Evolutionary conservation across 1,284 basidiomycete genomes (phyloP), one percentile per base, ranked within the genome.

Genomic region (Veloboletus limbatus): DNA sequence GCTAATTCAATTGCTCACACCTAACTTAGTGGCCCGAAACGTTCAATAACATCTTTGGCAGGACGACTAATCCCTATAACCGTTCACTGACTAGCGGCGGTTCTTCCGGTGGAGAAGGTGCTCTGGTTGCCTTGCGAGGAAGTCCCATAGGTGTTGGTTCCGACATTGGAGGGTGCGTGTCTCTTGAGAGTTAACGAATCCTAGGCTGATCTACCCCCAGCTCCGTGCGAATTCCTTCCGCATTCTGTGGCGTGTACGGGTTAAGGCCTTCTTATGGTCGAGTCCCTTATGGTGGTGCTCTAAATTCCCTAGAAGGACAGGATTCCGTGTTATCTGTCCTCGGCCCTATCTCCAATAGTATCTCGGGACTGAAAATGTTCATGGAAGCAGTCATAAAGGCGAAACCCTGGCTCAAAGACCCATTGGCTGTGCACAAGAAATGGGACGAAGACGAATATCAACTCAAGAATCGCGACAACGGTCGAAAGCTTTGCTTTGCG

Each of bases 331-430:
- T 72, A 1, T 87, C 85, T 2, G 85, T 89, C 36, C 72, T 89
- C 2, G 89, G 89, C 0, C 89, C 90, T 2, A 72, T 91, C 49
- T 71, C 81, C 3, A 71, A 69, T 21, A 77, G 74, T 14, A 53
- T 91, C 13, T 70, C 63, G 5, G 82, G 77, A 2, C 58, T 90
- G 32, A 82, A 82, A 57, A 55, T 72, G 2, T 90, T 89, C 68
- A 76, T 79, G 54, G 77, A 83, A 58, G 72, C 73, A 0, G 73
- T 88, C 3, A 59, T 81, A 9, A 70, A 70, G 40, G 59, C 69
- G n/a, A 68, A 81, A 51, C 85, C 85, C 0, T 92, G 89, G 88
- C 58, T 75, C 6, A 71, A 68, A 47, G 89, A 92, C 57, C 86
- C 88, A 0, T 65, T 79, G 22, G 75, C 76, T 2, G 58, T 81